Conservation (phyloP, 768 basidiomycete species). For the Panaeolus papilionaceus region DNA sequence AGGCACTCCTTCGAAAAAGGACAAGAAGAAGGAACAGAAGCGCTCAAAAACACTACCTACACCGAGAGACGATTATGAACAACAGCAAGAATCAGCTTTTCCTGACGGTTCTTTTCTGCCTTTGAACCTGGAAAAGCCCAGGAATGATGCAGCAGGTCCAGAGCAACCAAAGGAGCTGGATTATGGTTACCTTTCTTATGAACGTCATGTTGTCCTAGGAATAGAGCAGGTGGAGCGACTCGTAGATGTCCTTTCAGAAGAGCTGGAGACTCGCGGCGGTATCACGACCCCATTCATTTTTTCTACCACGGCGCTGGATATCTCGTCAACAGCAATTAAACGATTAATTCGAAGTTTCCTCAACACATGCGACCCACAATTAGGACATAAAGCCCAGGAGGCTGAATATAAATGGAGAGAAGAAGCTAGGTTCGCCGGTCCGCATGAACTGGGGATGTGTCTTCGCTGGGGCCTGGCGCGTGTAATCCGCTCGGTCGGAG, state of each 20-base stretch:
- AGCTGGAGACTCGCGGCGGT: slow-evolving; percentile 76
- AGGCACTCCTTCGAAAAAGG: slow-evolving; percentile 51
- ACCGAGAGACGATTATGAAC: slow-evolving; percentile 40
- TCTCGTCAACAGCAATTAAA: slow-evolving; percentile 75
- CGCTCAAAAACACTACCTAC: slow-evolving; percentile 50
- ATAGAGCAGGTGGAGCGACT: slow-evolving; percentile 75
- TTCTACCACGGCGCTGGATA: slow-evolving; percentile 86
- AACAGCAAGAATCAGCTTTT: slow-evolving; percentile 38
- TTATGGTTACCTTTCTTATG: slow-evolving; percentile 79
- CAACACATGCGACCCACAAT: slow-evolving; percentile 53
- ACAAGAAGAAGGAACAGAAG: slow-evolving; percentile 57
- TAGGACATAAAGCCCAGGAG: slow-evolving; percentile 38
- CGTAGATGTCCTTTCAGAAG: slow-evolving; percentile 71
- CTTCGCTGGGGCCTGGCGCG: slow-evolving; percentile 92
- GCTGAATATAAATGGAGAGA: slow-evolving; percentile 72
- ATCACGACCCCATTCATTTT: slow-evolving; percentile 93
- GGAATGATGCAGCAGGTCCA: slow-evolving; percentile 34
- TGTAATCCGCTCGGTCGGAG: slow-evolving; percentile 71
- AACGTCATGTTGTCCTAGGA: slow-evolving; percentile 78
- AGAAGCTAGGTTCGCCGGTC: slow-evolving; percentile 83
- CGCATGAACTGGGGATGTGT: slow-evolving; percentile 90
- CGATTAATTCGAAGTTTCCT: slow-evolving; percentile 84
- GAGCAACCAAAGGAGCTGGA: slow-evolving; percentile 48
- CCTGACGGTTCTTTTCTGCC: slow-evolving; percentile 62
- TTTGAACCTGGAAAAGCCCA: slow-evolving; percentile 56